These are phyloP conservation scores for Cotoneaster glaucophyllus DNA, from an alignment of 306 rosid genomes.

Conservation along the genomic window DNA sequence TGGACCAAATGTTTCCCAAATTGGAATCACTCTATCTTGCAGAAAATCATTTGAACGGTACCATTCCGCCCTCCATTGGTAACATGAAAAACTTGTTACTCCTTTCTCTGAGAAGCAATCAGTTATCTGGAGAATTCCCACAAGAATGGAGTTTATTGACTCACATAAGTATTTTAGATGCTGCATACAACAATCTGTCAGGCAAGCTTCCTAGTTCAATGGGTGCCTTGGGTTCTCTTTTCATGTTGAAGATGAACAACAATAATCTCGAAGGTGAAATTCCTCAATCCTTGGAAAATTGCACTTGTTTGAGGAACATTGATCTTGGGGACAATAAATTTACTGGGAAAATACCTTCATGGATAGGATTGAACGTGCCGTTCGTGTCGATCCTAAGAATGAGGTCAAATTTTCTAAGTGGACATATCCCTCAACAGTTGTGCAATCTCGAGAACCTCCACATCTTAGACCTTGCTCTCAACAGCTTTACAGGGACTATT, in stretches of 20 bases:
- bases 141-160: neutral
- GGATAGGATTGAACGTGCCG: neutral
- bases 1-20: neutral
- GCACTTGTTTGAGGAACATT: neutral
- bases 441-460: neutral
- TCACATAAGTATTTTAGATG: neutral
- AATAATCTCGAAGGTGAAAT: neutral
- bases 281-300: neutral
- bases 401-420: neutral
- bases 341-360: neutral
- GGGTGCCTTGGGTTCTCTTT: neutral
- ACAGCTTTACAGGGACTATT: neutral
- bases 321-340: conserved; percentile 3
- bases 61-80: neutral
- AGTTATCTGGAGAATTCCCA: neutral
- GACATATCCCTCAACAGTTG: neutral
- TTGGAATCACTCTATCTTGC: neutral
- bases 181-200: neutral
- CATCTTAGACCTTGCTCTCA: conserved; percentile 1
- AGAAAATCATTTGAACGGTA: neutral
- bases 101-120: neutral
- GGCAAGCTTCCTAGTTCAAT: neutral
- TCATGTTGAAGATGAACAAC: neutral
- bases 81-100: neutral
- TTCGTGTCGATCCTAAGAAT: neutral